These are phyloP conservation scores for Candida frijolesensis DNA, from an alignment of 1,139 yeast species.

Conservation along the genomic window DNA sequence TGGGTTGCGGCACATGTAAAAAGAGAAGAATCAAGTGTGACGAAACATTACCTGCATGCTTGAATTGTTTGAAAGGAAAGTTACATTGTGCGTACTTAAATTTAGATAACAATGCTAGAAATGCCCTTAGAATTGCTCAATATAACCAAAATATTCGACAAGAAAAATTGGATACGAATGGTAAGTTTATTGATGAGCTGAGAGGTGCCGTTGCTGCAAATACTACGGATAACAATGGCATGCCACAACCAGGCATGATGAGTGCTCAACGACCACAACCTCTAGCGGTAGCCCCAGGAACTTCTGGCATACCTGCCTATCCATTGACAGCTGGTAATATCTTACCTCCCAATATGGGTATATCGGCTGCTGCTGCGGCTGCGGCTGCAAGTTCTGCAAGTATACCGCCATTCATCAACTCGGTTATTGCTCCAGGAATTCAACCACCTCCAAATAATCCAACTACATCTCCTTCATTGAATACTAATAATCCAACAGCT, in stretches of 20 bases:
- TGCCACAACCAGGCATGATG: background rate
- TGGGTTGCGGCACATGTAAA: slow-evolving; percentile 68
- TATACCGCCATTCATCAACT: slow-evolving; percentile 6
- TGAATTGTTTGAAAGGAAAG: slow-evolving; percentile 62
- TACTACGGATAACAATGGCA: background rate
- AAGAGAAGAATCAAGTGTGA: slow-evolving; percentile 69
- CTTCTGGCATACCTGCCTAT: background rate
- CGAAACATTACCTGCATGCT: slow-evolving; percentile 62
- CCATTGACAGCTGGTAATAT: background rate
- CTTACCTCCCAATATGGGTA: slow-evolving; percentile 9
- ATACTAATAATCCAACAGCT: background rate
- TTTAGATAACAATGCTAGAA: slow-evolving; percentile 51
- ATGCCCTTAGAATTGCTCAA: slow-evolving; percentile 55
- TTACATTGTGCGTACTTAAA: slow-evolving; percentile 56
- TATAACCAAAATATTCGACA: slow-evolving; percentile 46
- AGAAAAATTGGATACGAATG: slow-evolving; percentile 21
- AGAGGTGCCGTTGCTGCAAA: slow-evolving; percentile 1
- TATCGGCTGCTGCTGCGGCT: slow-evolving; percentile 9
- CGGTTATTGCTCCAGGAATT: slow-evolving; percentile 9
- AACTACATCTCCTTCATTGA: background rate
- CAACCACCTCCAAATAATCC: background rate
- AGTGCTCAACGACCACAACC: background rate
- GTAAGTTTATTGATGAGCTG: slow-evolving; percentile 9
- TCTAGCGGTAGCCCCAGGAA: background rate
- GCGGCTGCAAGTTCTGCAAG: slow-evolving; percentile 3